These are phyloP conservation scores for Suillus luteus DNA, from an alignment of 768 basidiomycete genomes.

Conservation along the genomic window DNA sequence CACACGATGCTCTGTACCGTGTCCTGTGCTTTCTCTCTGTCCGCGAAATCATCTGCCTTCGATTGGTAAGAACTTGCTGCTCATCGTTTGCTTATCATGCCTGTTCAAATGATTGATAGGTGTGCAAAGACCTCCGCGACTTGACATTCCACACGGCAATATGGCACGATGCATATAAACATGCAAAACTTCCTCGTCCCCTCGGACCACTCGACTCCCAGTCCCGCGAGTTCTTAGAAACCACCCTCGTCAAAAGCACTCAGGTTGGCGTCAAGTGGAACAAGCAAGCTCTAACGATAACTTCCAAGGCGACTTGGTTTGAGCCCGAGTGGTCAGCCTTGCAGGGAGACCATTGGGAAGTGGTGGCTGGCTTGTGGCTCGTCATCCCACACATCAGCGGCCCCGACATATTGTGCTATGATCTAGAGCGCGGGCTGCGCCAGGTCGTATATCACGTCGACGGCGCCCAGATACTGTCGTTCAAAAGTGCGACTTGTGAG, in stretches of 20 bases:
- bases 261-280: conserved; percentile 5
- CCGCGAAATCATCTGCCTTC: conserved; percentile 9
- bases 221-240: conserved; percentile 6
- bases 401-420: conserved; percentile 4
- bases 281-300: conserved; percentile 6
- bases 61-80: background rate
- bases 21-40: conserved; percentile 2
- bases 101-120: background rate
- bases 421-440: background rate
- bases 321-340: conserved; percentile 7
- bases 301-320: conserved; percentile 5
- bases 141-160: conserved; percentile 2
- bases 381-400: conserved; percentile 3
- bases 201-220: conserved; percentile 7
- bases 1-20: conserved; percentile 3
- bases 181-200: conserved; percentile 5
- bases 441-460: background rate
- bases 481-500: conserved; percentile 1
- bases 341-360: conserved; percentile 7
- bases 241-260: conserved; percentile 1
- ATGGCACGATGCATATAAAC: conserved; percentile 5
- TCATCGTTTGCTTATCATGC: background rate
- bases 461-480: background rate
- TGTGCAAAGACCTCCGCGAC: conserved; percentile 3
- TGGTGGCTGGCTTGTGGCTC: conserved; percentile 4